Base-by-base conservation (phyloP, 2,329 filamentous ascomycete genomes). In the Fusarium domesticum region DNA sequence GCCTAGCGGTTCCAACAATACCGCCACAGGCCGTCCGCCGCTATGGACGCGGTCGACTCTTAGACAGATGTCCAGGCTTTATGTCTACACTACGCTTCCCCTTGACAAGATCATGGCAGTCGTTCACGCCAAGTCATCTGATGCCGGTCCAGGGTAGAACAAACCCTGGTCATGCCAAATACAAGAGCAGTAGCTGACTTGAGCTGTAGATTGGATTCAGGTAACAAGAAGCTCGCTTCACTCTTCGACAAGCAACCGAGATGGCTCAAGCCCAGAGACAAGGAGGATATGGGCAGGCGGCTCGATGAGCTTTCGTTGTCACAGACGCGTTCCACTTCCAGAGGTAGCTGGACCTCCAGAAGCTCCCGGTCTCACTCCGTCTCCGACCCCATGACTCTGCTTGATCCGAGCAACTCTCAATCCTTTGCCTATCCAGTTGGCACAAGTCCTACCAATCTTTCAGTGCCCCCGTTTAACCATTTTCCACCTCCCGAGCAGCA, bases 181-280 rank as follows among this genome's bases (percentile, higher is more conserved):
- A 44, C 19, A 36, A 25, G 36, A 35, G 37, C 18, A n/a, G 37
- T 39, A 20, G 44, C 54, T 31, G 6, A 42, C 28, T 4, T 33
- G 16, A n/a, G n/a, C 18, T 16, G 45, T 44, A 79, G 77, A 30
- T 74, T 74, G 54, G 78, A 81, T 53, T 80, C 78, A 19, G 77
- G 75, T 25, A 77, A 78, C 56, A 81, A 82, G 64, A 78, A 75
- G 17, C 72, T 81, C 51, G 75, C 76, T 42, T 66, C 68, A 6
- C 71, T 80, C 48, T 70, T 82, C 23, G 78, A 80, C 50, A 78
- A 81, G 48, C 76, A 83, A 30, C 76, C 78, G 20, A 71, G 78
- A 58, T 80, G 78, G 70, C 67, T 81, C 38, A 73, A 76, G 16
- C 77, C 78, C 1, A 72, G 70, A 47, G 71, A 67, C 28, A 65